Evolutionary conservation across 768 basidiomycete genomes (phyloP), one percentile per base, ranked within the genome.

Genomic region (Suillus subluteus): DNA sequence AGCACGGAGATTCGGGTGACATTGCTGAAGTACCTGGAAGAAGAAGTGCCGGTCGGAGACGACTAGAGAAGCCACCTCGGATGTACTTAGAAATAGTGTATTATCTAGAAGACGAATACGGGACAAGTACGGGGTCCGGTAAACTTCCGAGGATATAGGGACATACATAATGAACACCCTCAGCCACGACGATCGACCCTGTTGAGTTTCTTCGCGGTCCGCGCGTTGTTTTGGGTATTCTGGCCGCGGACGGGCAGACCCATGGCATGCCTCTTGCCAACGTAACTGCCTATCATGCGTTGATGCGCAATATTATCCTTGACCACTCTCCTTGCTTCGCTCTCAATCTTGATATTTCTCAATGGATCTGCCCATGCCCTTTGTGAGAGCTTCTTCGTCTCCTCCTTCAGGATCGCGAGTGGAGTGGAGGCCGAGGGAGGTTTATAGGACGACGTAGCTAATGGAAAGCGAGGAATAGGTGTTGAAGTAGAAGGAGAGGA

Each of bases 241-340:
- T 99, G 97, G 65, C 97, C 97, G 77, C 97, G 86, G 67, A 99
- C 97, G 4, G 97, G 97, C 55, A 97, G 79, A 66, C 90, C 88
- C 90, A 96, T 94, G 9, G 95, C 95, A 76, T 99, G 97, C 78
- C 96, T 83, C 82, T 88, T 88, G 61, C 98, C 98, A 62, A 94
- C 88, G 78, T 97, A 96, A 71, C 91, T 95, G 58, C 97, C 97
- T 78, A 99, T 95, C 86, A 91, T 91, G 68, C 94, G 83, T 79
- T 96, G 89, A 80, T 98, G 96, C 6, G 87, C 89, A 76, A 99
- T 96, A 76, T 98, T 96, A 77, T 94, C 94, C 80, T 89, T 87
- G 72, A 96, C 84, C 75, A 89, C 85, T 72, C 91, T 86, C 76
- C 84, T 87, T 73, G 96, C 80, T 77, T 98, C 98, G 23, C 91